Evolutionary conservation across 139 green algal genomes (phyloP).

Genomic region (Pseudopediastrum boryanum): DNA sequence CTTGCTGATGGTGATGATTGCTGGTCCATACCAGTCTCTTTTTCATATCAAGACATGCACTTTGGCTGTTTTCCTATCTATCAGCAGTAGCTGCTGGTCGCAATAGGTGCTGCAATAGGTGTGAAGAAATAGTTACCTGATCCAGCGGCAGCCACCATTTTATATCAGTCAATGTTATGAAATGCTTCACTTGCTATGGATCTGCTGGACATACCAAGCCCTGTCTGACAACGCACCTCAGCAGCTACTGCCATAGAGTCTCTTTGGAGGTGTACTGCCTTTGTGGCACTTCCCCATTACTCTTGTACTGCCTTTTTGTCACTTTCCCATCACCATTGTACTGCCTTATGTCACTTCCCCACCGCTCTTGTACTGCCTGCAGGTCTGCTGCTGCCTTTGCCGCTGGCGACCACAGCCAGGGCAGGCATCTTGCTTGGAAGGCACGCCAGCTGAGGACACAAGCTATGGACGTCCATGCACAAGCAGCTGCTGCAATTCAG

Average conservation of each 20-base stretch:
- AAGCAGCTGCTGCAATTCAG: slow-evolving; percentile 19
- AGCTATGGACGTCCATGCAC: slow-evolving; percentile 20
- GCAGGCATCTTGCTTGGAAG: not conserved
- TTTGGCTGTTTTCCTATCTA: too few relatives aligned
- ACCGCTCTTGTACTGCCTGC: not conserved
- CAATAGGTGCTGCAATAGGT: too few relatives aligned
- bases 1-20: too few relatives aligned
- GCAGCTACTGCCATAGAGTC: not conserved
- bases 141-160: too few relatives aligned
- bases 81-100: too few relatives aligned
- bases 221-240: not conserved
- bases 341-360: not conserved
- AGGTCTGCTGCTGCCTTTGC: slow-evolving; percentile 20
- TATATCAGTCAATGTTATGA: too few relatives aligned
- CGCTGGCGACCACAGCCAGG: slow-evolving; percentile 8
- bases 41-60: too few relatives aligned
- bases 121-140: too few relatives aligned
- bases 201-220: not conserved
- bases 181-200: not conserved
- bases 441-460: not conserved
- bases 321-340: not conserved
- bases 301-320: not conserved
- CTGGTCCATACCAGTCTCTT: too few relatives aligned
- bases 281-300: not conserved
- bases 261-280: not conserved